Base-by-base conservation (phyloP, 2,329 filamentous ascomycete genomes). In the Aspergillus pseudoterreus region DNA sequence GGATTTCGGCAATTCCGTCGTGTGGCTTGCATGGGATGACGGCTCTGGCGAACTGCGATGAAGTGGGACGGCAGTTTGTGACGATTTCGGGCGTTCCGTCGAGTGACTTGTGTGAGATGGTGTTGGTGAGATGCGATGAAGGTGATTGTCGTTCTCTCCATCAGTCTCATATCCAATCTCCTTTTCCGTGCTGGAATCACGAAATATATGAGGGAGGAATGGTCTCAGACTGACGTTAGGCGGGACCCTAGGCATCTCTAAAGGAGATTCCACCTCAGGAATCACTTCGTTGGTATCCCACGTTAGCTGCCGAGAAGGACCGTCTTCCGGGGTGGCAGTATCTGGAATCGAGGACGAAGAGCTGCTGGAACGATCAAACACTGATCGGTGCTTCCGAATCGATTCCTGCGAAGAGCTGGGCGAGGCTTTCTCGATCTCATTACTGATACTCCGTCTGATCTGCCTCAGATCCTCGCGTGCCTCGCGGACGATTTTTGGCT, bases 351-450 rank as follows among this genome's bases (percentile, higher is more conserved):
- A 77, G 1, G 73, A 75, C 0, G 73, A 75, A 2, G 71, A 73
- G 57, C 74, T 75, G 53, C 72, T 76, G 12, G 71, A 72, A 19
- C 71, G 64, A 51, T 78, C 75, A 57, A 78, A 78, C 6, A 78
- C 73, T 2, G 75, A 78, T 56, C 65, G 67, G 43, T 71, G 67
- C 38, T 68, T 65, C 35, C 65, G 64, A 21, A 64, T 49, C 2
- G 58, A 64, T 36, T 74, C 71, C 43, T 74, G 68, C 1, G 71
- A 72, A 5, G 73, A 71, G 43, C 65, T 70, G 4, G 74, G 75
- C 3, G 75, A 76, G 44, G 71, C 62, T 21, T 63, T 64, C 30
- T 69, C 65, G 35, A 78, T 76, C 54, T 74, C 70, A n/a, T 57
- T 61, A 45, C 69, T 64, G 43, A 78, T 74, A 27, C 62, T 68